Base-by-base conservation (phyloP, 2,329 filamentous ascomycete species). In the Penicillium concentricum region DNA sequence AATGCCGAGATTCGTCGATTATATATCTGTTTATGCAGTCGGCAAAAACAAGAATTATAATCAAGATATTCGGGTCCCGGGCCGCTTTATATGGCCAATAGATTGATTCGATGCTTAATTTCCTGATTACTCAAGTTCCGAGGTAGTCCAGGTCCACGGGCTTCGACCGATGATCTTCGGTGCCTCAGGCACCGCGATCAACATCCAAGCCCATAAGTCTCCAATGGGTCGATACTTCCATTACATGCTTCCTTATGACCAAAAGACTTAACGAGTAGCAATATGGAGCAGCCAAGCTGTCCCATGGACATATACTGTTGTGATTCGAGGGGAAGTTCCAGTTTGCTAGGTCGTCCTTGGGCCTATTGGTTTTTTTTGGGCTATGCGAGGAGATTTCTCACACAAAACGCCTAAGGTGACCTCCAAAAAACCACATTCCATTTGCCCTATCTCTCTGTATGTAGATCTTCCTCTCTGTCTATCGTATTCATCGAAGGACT, bases 101-200 rank as follows among this genome's bases (percentile, higher is more conserved):
- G n/a, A 15, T 7, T 18, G 35, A 39, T 0, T 34, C 45, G 45
- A 51, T 51, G 49, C 7, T 52, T 52, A 34, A 56, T 66, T 66
- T 65, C 43, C n/a, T 64, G 63, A 66, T 64, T 66, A 64, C 56
- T 64, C 58, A 64, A 48, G 41, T 61, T 32, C 61, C 63, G 60
- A 63, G 61, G 63, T 51, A 45, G 18, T 16, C 32, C 18, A 38
- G 5, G 32, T 43, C 35, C 35, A 38, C 28, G 26, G n/a, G 20
- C 4, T 50, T 41, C 12, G 9, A 9, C n/a, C 43, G 22, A 18
- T 9, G 38, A 42, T 37, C 7, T 24, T 7, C 12, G 9, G 3
- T 24, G 32, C 56, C 41, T 59, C 28, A 44, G 50, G 26, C 24
- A 47, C 22, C 8, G 1, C 16, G 9, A 15, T 22, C n/a, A 30